Percentiles rank a stretch among this genome's conserved stretches.
Conservation (phyloP, 768 basidiomycete genomes). For the Termitomyces sp. region DNA sequence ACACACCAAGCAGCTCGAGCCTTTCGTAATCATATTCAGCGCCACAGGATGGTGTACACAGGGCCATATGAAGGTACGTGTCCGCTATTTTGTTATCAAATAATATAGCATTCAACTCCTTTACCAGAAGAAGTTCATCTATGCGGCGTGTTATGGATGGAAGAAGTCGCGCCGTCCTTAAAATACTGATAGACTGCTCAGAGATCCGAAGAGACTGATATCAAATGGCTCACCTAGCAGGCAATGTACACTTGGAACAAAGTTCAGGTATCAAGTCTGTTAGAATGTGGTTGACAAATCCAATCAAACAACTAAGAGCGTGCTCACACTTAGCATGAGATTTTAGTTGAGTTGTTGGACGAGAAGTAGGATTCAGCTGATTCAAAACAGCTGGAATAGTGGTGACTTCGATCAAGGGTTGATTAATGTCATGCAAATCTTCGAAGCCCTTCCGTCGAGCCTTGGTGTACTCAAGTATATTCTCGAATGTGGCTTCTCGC, state of each 20-base stretch:
- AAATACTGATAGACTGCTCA: constrained; percentile 35
- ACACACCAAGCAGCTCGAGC: constrained; percentile 71
- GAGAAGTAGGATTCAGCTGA: constrained; percentile 51
- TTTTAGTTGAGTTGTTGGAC: constrained; percentile 31
- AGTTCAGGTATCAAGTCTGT: constrained; percentile 83
- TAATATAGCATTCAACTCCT: constrained; percentile 67
- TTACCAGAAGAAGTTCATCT: constrained; percentile 69
- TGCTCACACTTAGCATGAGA: constrained; percentile 51
- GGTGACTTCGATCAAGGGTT: constrained; percentile 69
- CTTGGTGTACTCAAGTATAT: constrained; percentile 63
- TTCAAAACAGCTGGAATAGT: constrained; percentile 47
- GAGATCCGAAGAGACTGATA: neutral
- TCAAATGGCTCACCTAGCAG: constrained; percentile 53
- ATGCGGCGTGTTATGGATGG: constrained; percentile 72
- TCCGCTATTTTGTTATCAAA: constrained; percentile 62
- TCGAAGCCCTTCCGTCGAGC: constrained; percentile 55
- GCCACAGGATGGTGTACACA: constrained; percentile 65
- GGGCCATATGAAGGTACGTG: constrained; percentile 54
- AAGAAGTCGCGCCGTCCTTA: constrained; percentile 62
- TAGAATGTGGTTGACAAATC: neutral
- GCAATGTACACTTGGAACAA: constrained; percentile 63
- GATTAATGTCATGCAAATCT: constrained; percentile 52
- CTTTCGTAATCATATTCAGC: constrained; percentile 79
- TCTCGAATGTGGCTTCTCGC: constrained; percentile 58
- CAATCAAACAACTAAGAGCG: neutral